phyloP scores from a whole-genome alignment of 495 filamentous ascomycete genomes.

The Neurospora sp. region DNA sequence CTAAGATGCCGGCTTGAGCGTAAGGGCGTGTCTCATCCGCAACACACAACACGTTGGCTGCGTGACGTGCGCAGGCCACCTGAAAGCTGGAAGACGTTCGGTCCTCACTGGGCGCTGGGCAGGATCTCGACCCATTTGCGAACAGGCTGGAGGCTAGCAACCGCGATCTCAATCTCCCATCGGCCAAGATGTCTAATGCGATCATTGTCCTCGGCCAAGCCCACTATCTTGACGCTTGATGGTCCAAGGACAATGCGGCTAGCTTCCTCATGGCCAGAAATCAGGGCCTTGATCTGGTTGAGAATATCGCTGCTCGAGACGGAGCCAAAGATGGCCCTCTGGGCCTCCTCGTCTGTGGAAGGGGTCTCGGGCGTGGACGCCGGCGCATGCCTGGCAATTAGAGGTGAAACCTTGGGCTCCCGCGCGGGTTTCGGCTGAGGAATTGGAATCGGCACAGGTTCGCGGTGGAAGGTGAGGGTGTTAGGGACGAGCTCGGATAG shows the following conservation, averaged over 20 bases:
- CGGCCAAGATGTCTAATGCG: constrained; percentile 31
- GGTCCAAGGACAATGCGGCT: constrained; percentile 23
- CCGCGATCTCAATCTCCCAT: constrained; percentile 24
- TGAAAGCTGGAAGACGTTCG: neutral
- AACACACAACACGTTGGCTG: neutral
- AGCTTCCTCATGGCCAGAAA: constrained; percentile 19
- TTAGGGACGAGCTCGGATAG: constrained; percentile 84
- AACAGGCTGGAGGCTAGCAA: constrained; percentile 17
- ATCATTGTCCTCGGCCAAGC: constrained; percentile 21
- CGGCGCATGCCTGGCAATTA: constrained; percentile 4
- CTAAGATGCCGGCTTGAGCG: neutral
- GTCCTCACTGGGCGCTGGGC: constrained; percentile 3
- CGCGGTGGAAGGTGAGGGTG: constrained; percentile 81
- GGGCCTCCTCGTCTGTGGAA: neutral
- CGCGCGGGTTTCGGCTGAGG: neutral
- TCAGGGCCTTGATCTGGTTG: constrained; percentile 16
- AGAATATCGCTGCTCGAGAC: constrained; percentile 28
- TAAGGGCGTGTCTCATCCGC: neutral
- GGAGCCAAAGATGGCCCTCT: constrained; percentile 30
- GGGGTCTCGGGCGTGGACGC: neutral
- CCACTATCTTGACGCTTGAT: constrained; percentile 20
- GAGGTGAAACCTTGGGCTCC: constrained; percentile 8
- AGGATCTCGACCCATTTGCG: constrained; percentile 22
- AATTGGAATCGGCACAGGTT: constrained; percentile 24
- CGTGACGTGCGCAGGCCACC: neutral